Conservation (phyloP, 2,329 filamentous ascomycete genomes). For the Colletotrichum spaethianum region DNA sequence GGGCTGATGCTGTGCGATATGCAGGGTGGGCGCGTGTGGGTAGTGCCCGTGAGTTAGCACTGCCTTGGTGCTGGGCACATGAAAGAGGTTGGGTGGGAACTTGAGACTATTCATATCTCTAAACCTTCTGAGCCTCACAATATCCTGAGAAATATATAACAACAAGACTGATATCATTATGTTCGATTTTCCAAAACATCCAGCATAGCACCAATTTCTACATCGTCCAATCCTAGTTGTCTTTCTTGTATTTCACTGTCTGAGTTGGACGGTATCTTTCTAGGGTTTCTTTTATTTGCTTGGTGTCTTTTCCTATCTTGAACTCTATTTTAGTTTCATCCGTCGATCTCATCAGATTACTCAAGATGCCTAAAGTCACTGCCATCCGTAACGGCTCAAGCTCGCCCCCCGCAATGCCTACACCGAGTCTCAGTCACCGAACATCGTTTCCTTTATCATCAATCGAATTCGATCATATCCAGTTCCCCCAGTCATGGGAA, state of each 20-base stretch:
- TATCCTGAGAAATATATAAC: neutral
- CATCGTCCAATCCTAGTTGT: neutral
- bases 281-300: neutral
- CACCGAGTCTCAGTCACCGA: neutral
- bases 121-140: neutral
- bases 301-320: neutral
- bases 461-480: constrained; percentile 1
- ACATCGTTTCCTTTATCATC: neutral
- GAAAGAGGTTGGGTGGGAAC: neutral
- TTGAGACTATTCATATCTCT: constrained; percentile 5
- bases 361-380: neutral
- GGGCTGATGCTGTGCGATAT: constrained; percentile 19
- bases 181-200: neutral
- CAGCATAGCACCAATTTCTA: neutral
- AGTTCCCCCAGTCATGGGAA: constrained; percentile 24
- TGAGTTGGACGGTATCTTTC: neutral
- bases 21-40: neutral
- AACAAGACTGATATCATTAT: neutral
- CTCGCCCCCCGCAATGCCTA: neutral
- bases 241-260: neutral
- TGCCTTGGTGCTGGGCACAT: neutral
- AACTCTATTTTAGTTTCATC: neutral
- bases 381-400: neutral
- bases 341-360: neutral
- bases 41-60: neutral